Evolutionary conservation across 352 stramenopile genomes (phyloP).

Genomic region (Globisporangium spinosum): DNA sequence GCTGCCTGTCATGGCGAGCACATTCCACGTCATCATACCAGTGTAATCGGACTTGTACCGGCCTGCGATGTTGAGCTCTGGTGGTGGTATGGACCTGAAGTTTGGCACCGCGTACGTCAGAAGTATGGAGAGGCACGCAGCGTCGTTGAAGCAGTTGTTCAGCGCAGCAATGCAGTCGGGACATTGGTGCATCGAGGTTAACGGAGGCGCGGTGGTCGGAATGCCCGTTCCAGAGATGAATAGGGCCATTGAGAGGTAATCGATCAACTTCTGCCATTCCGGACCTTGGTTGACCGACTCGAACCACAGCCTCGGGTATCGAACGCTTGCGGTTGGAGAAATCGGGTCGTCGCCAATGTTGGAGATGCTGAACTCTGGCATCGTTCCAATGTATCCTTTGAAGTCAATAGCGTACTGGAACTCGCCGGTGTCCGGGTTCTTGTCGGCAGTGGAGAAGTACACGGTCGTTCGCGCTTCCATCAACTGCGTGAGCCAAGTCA

Average conservation of each 20-base stretch:
- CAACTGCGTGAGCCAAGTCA: not conserved
- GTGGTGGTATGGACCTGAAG: not conserved
- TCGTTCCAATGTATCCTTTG: not conserved
- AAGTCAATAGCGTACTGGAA: not conserved
- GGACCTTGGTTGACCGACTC: slow-evolving; percentile 4
- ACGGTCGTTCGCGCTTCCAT: not conserved
- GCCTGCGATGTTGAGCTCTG: not conserved
- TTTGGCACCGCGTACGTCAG: not conserved
- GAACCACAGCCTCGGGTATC: not conserved
- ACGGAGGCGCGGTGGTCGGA: not conserved
- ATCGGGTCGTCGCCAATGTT: not conserved
- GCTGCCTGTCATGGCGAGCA: not conserved
- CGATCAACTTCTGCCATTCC: slow-evolving; percentile 6
- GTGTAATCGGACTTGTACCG: not conserved
- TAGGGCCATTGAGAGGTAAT: not conserved
- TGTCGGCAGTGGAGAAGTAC: not conserved
- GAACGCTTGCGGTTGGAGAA: not conserved
- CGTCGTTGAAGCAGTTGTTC: not conserved
- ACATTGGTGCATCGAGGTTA: not conserved
- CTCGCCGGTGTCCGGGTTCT: not conserved
- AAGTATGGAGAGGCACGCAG: not conserved
- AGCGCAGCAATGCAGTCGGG: not conserved
- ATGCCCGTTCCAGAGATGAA: not conserved
- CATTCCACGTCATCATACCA: not conserved
- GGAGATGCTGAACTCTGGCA: not conserved